Evolutionary conservation across 1,284 basidiomycete genomes (phyloP).

Genomic region (Sanghuangporus weigelae): DNA sequence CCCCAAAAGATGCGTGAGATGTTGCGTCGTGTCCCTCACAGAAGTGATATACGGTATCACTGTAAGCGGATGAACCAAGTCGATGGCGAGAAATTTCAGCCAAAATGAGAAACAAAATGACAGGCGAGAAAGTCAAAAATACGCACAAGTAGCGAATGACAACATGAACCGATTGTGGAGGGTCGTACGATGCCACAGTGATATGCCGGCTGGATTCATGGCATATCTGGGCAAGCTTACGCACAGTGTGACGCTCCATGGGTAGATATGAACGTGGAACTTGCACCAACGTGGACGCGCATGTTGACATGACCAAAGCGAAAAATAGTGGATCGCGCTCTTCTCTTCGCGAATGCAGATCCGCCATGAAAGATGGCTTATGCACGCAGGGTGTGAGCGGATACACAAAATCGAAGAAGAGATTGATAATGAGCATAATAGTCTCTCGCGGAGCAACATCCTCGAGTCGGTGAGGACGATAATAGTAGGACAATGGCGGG

Average conservation of each 20-base stretch:
- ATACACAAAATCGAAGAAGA: conserved; percentile 88
- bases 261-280: conserved; percentile 77
- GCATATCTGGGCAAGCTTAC: conserved; percentile 72
- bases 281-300: conserved; percentile 79
- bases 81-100: conserved; percentile 7
- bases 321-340: conserved; percentile 84
- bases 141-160: conserved; percentile 80
- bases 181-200: conserved; percentile 73
- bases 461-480: conserved; percentile 63
- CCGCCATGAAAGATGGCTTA: conserved; percentile 82
- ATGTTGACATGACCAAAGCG: conserved; percentile 79
- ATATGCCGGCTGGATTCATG: conserved; percentile 78
- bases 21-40: conserved; percentile 83
- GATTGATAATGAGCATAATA: conserved; percentile 70
- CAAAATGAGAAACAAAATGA: conserved; percentile 4
- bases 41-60: conserved; percentile 79
- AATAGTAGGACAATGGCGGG: conserved; percentile 67
- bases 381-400: conserved; percentile 79
- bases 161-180: conserved; percentile 75
- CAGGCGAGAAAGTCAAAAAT: not conserved
- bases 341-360: conserved; percentile 69
- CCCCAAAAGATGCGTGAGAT: conserved; percentile 79
- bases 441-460: conserved; percentile 74
- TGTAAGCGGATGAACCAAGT: conserved; percentile 24
- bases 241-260: conserved; percentile 71